Base-by-base conservation (phyloP, 768 basidiomycete genomes). In the Erythrobasidium yunnanense region DNA sequence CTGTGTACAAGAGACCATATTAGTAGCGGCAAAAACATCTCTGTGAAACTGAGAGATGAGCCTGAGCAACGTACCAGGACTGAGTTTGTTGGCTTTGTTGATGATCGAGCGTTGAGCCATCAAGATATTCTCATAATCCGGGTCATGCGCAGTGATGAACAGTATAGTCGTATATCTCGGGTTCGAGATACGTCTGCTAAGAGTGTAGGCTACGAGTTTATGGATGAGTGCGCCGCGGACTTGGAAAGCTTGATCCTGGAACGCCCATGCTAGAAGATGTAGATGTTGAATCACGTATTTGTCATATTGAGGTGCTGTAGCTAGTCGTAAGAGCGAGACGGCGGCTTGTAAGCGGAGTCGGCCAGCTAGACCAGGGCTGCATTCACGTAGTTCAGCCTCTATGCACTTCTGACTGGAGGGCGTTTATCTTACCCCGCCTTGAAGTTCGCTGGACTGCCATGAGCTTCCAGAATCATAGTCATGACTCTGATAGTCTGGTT, bases 141-240 rank as follows among this genome's bases (percentile, higher is more conserved):
- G 92, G 75, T 99, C 95, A 71, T 89, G 85, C 0, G 91, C 86
- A 0, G 87, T 85, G 49, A 99, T 77, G 78, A 95, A 90, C 4
- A 88, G 86, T 65, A 95, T 82, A 49, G 87, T 78, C 73, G 91
- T 89, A 77, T 85, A 92, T 20, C 83, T 81, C 1, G 85, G 76
- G 17, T 84, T n/a, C 33, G 30, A 38, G n/a, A 72, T 77, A 75
- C 86, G 85, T 34, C 83, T 81, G 2, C 77, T 74, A 49, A 82
- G 80, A n/a, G 91, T 75, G 25, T 88, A 77, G 8, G 79, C 73
- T 11, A 86, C 76, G 1, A 91, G 78, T 75, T 95, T 95, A 25
- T 78, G 81, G 55, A 96, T 75, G 78, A 93, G 92, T 2, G 72
- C 77, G 63, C 83, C 78, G 47, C 95, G 87, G 49, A 97, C 88